Conservation (phyloP, 352 stramenopile genomes). For the Thalassiosira hispida region DNA sequence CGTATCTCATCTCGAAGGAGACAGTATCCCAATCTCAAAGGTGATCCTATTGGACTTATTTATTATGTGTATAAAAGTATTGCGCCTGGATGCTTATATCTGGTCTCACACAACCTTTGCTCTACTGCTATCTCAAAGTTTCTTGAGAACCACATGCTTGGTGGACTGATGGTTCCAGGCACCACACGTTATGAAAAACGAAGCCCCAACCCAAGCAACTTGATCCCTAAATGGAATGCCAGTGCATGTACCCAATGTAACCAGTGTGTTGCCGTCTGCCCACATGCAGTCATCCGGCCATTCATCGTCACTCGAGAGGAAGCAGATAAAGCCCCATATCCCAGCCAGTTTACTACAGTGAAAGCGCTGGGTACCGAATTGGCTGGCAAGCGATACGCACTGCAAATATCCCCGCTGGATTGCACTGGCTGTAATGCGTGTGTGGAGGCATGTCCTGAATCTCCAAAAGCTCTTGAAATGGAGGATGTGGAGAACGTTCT, state of each 20-base stretch:
- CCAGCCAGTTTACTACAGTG: constrained; percentile 61
- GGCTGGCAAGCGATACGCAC: constrained; percentile 71
- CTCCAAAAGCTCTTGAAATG: constrained; percentile 77
- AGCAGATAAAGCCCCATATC: constrained; percentile 59
- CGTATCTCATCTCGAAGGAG: constrained; percentile 67
- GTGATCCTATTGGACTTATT: constrained; percentile 9
- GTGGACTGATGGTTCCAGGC: constrained; percentile 69
- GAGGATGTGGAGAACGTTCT: constrained; percentile 63
- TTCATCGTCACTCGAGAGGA: constrained; percentile 81
- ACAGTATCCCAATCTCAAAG: constrained; percentile 73
- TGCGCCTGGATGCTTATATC: neutral
- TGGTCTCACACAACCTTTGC: neutral
- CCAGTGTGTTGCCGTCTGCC: constrained; percentile 78
- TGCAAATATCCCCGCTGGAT: constrained; percentile 79
- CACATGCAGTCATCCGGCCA: constrained; percentile 76
- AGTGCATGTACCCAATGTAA: constrained; percentile 81
- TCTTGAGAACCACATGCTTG: constrained; percentile 75
- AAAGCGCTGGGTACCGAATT: constrained; percentile 70
- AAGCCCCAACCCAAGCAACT: constrained; percentile 61
- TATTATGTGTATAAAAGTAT: neutral
- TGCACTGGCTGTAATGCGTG: constrained; percentile 81
- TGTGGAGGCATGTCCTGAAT: constrained; percentile 75
- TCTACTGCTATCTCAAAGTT: constrained; percentile 46
- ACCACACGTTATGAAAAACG: constrained; percentile 78
- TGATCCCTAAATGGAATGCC: constrained; percentile 67